Evolutionary conservation across 2,329 filamentous ascomycete species (phyloP).

Genomic region (Magnaporthiopsis poae): DNA sequence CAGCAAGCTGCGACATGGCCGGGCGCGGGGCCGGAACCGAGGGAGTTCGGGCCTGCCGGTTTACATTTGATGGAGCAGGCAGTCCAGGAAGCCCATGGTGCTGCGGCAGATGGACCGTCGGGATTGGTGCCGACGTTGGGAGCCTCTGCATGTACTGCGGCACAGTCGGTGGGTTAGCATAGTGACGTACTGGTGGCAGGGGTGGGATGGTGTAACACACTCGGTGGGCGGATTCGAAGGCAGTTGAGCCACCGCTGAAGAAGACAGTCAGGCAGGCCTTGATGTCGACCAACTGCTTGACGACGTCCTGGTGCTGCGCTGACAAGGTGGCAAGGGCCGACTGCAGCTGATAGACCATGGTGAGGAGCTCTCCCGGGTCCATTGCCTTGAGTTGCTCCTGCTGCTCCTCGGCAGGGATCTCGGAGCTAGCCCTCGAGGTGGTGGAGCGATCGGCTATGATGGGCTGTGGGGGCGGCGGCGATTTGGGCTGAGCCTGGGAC

Average conservation of each 20-base stretch:
- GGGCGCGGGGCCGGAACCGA: too few relatives aligned
- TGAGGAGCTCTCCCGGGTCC: slow-evolving; percentile 25
- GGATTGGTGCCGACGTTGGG: not conserved
- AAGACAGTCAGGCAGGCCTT: slow-evolving; percentile 20
- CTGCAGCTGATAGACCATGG: slow-evolving; percentile 26
- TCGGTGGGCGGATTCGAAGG: not conserved
- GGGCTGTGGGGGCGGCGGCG: not conserved
- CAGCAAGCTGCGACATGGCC: not conserved
- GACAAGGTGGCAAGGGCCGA: slow-evolving; percentile 23
- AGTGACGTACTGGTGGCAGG: too few relatives aligned
- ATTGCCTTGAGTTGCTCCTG: slow-evolving; percentile 22
- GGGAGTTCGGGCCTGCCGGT: not conserved
- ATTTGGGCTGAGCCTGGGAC: not conserved
- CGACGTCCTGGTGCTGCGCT: slow-evolving; percentile 23
- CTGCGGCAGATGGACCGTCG: not conserved
- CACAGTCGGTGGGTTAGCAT: too few relatives aligned
- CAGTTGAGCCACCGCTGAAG: slow-evolving; percentile 9
- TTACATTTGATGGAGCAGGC: not conserved
- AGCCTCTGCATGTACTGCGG: not conserved
- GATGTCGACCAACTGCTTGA: slow-evolving; percentile 24
- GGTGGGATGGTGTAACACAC: too few relatives aligned
- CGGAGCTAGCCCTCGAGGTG: not conserved
- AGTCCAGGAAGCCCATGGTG: not conserved
- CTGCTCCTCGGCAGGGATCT: slow-evolving; percentile 15
- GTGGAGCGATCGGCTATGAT: not conserved